phyloP scores from a whole-genome alignment of 768 basidiomycete genomes.

The Leccinum aurantiacum region DNA sequence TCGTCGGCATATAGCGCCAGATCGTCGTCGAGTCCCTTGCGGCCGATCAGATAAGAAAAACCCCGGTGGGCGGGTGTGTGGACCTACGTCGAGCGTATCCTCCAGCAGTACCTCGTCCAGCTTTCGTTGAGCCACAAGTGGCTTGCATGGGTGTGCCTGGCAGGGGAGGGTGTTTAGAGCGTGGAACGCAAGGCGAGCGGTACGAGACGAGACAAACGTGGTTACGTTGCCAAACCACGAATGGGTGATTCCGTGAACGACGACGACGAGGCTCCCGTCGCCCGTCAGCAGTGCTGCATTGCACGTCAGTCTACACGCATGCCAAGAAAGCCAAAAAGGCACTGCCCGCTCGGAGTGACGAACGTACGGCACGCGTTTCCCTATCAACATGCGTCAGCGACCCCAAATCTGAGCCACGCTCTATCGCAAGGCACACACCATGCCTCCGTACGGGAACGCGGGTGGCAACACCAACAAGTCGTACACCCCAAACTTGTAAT shows the following conservation, averaged over 20 bases:
- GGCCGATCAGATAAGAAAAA: no score
- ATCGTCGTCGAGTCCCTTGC: no score
- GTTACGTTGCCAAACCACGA: conserved; percentile 92
- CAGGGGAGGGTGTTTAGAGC: no score
- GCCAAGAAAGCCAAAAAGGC: neutral
- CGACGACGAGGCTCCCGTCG: conserved; percentile 84
- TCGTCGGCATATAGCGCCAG: no score
- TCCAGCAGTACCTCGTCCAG: no score
- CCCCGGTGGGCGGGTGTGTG: no score
- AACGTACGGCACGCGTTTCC: conserved; percentile 89
- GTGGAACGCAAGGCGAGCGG: neutral
- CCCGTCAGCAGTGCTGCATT: conserved; percentile 72
- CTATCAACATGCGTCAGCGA: conserved; percentile 35
- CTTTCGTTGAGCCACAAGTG: no score
- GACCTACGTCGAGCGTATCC: no score
- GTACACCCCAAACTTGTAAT: conserved; percentile 85
- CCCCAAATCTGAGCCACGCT: neutral
- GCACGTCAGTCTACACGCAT: neutral
- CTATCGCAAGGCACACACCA: conserved; percentile 44
- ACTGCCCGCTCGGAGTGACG: conserved; percentile 74
- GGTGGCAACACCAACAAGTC: conserved; percentile 87
- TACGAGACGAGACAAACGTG: conserved; percentile 44
- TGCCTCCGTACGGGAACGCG: conserved; percentile 89
- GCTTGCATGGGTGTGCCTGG: no score
- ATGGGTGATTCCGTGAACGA: conserved; percentile 83